Base-by-base conservation (phyloP, 2,329 filamentous ascomycete species). In the Ciborinia camelliae region DNA sequence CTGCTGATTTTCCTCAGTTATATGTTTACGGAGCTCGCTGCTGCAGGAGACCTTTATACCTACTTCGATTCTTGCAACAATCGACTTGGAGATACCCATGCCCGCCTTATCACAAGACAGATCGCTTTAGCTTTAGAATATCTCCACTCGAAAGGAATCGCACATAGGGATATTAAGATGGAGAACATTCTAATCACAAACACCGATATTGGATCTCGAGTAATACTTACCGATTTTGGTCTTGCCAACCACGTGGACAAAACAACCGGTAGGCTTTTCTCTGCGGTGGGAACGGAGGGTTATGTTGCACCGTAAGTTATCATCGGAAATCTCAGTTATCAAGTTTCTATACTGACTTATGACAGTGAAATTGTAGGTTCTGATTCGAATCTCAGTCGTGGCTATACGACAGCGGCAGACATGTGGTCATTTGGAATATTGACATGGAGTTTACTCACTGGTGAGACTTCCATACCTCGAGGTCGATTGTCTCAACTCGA, bases 11-110 rank as follows among this genome's bases (percentile, higher is more conserved):
- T 37, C 10, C 23, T 28, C 43, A 84, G 82, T 41, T 85, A 83
- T 65, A 81, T 82, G 0, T 85, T 87, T 65, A 83, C 80, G 1
- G 83, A 86, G 59, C 76, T 87, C 43, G 84, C 84, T 78, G 80
- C 5, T 80, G 85, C 68, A 47, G 74, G 74, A 47, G 74, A 76
- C 51, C 66, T 76, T 2, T 74, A 70, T 52, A 74, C 73, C 3
- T 75, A 73, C 53, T 61, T 75, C 32, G 67, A 71, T 32, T 66
- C 68, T 37, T 64, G 72, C 26, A 66, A 65, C 37, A 69, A 69
- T 10, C 20, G 9, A 7, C 68, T 76, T 15, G 65, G 63, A 53
- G 73, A 74, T 62, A 54, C 66, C 8, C 67, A 73, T 28, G 66
- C 66, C 35, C 70, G 73, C 23, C 61, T 75, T 15, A 72, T 75